Conservation (phyloP, 768 basidiomycete genomes). For the Dentipellis sp. region DNA sequence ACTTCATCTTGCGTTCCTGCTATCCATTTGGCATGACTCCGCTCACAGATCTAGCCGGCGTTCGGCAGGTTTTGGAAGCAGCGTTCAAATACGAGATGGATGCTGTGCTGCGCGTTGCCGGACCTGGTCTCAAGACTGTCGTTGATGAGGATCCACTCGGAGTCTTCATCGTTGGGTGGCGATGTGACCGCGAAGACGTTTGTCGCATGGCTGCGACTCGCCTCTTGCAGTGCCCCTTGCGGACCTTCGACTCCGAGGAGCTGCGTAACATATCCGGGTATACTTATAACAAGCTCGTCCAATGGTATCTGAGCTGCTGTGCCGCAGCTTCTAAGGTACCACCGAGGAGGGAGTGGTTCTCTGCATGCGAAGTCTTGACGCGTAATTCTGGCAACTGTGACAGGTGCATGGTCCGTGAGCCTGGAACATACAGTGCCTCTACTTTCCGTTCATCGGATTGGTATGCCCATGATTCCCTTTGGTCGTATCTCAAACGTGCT, state of each 20-base stretch:
- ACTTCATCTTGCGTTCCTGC: not conserved
- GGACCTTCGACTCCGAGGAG: not conserved
- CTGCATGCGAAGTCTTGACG: not conserved
- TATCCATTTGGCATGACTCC: not conserved
- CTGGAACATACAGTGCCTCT: too few species aligned
- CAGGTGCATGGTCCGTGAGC: not conserved
- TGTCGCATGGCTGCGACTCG: not conserved
- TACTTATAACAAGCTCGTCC: not conserved
- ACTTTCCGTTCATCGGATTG: not conserved
- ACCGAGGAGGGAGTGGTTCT: not conserved
- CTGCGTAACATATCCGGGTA: not conserved
- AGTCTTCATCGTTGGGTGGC: not conserved
- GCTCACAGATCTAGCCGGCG: not conserved
- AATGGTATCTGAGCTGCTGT: not conserved
- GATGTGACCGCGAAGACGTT: not conserved
- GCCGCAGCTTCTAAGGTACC: not conserved
- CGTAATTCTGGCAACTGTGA: not conserved
- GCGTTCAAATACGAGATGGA: not conserved
- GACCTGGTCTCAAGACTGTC: not conserved
- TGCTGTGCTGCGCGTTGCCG: not conserved
- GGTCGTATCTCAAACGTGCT: too few species aligned
- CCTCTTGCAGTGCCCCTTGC: not conserved
- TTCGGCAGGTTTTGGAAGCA: not conserved
- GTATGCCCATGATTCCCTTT: not conserved
- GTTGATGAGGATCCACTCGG: not conserved